Evolutionary conservation across 306 rosid species (phyloP).

Genomic region (Quercus suber): DNA sequence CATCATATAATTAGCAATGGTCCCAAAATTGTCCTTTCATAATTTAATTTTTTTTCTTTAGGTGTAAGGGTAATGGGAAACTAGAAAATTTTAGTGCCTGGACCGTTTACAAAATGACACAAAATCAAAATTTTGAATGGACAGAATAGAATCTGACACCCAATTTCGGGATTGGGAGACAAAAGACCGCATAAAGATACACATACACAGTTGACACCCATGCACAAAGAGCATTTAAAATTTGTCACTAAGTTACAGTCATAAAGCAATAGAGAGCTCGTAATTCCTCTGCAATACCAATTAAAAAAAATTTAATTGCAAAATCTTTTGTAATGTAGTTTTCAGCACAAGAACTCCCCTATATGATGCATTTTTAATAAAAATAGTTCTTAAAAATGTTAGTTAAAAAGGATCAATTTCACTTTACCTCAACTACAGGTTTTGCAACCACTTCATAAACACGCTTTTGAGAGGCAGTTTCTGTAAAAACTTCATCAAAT

Average conservation of each 20-base stretch:
- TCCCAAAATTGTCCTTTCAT: background rate
- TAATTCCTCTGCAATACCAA: background rate
- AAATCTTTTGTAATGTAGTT: background rate
- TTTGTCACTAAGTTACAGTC: background rate
- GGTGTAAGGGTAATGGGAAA: background rate
- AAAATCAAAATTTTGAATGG: background rate
- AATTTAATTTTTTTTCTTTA: background rate
- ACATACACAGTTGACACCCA: background rate
- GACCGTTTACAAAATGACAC: background rate
- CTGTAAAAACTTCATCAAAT: constrained; percentile 65
- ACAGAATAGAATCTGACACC: background rate
- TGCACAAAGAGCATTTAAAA: background rate
- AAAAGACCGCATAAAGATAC: background rate
- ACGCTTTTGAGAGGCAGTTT: constrained; percentile 62
- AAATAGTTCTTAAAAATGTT: constrained; percentile 9
- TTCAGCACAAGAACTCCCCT: background rate
- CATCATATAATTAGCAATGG: background rate
- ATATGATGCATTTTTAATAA: background rate
- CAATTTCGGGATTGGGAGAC: background rate
- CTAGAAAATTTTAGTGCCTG: background rate
- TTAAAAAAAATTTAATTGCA: background rate
- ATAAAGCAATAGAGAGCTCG: background rate
- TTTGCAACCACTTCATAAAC: constrained; percentile 66
- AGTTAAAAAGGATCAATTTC: background rate
- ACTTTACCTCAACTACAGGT: constrained; percentile 67